Evolutionary conservation across 2,329 filamentous ascomycete species (phyloP), one percentile per base, ranked within the genome.

Genomic region (Neofusicoccum umdonicola): DNA sequence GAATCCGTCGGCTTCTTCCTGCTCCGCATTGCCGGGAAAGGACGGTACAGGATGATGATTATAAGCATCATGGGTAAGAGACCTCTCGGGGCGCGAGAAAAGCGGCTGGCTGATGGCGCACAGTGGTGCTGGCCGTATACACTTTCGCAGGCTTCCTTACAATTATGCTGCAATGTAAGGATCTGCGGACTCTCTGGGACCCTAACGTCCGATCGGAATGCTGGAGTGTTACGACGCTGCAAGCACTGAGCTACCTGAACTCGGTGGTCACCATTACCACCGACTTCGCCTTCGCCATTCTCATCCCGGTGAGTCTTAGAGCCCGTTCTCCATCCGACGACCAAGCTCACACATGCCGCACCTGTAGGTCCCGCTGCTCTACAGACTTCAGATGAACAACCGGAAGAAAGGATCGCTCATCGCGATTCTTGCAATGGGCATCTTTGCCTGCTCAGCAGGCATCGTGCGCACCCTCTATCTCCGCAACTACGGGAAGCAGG

Each of bases 1-100:
- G 72, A 83, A 11, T 83, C 82, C 0, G 77, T 84, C 37, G 80
- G 78, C 6, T 77, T 81, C 48, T 83, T 84, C 67, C 72, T 85
- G 22, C 75, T 84, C 37, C 75, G 82, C 37, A 72, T 83, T 34
- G 79, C 80, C 11, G 72, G 76, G n/a, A 70, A 71, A 12, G 75
- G 74, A 48, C 71, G 72, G 5, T 82, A 81, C 70, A 76, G 77
- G 45, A 71, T 71, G 13, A 75, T 80, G 56, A 76, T 84, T 17
- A 78, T 77, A 67, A 71, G 70, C 3, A 72, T 80, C 17, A 80
- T 84, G 69, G 72, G 80, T 81, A 68, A 69, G 78, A 66, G 17
- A 17, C 13, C 9, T 48, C 1, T 39, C 39, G 5, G 8, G 80
- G 80, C 68, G 0, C 83, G 83, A 67, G 3, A 45, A n/a, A 15